Percentiles rank a stretch among this genome's conserved stretches.
These are phyloP conservation scores for Heritiera littoralis DNA, from an alignment of 345 rosid species.

Conservation along the genomic window DNA sequence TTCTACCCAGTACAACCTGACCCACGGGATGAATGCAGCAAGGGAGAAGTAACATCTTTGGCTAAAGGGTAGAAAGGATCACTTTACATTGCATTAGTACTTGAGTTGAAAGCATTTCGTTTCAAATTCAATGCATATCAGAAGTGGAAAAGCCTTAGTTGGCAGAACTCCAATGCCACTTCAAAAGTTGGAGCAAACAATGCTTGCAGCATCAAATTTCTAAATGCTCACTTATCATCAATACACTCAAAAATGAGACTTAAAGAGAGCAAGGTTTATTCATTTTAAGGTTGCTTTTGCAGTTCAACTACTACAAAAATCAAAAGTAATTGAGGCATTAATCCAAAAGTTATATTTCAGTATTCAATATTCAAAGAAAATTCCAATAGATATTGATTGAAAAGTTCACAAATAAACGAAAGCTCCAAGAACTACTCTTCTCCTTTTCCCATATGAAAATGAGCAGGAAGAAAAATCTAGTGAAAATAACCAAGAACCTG, in stretches of 20 bases:
- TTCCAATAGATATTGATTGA: background rate
- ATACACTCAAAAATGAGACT: background rate
- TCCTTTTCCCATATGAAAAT: background rate
- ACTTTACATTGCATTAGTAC: background rate
- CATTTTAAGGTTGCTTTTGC: background rate
- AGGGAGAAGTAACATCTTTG: too few species aligned
- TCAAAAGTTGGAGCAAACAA: background rate
- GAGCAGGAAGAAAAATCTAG: conserved; percentile 33
- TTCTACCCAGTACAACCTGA: too few species aligned
- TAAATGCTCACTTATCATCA: background rate
- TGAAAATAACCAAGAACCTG: conserved; percentile 90
- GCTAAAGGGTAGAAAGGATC: background rate
- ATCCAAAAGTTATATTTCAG: conserved; percentile 4
- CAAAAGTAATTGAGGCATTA: background rate
- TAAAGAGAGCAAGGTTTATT: background rate
- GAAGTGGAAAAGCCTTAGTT: background rate
- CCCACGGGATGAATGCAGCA: background rate
- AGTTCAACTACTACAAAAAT: background rate
- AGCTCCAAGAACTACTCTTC: conserved; percentile 9
- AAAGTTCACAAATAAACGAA: background rate
- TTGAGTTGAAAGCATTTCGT: background rate
- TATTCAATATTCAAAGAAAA: background rate
- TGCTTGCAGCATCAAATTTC: background rate
- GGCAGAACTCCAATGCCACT: background rate
- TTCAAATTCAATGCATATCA: background rate